Evolutionary conservation across 108 stramenopile species (phyloP).

Genomic region (Mediolabrus comicus): DNA sequence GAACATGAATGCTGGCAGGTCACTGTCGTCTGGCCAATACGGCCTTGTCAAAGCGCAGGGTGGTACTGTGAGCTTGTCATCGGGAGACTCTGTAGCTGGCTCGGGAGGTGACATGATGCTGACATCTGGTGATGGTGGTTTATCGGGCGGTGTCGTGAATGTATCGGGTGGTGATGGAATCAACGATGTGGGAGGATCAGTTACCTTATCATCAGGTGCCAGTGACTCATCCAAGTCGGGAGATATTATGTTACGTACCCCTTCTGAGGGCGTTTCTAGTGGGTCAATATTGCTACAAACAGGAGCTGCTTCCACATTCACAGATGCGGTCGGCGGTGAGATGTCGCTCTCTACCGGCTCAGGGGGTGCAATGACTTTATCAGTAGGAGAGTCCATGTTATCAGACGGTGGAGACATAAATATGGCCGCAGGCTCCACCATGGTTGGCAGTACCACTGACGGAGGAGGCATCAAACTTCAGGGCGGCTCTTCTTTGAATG

Average conservation of each 20-base stretch:
- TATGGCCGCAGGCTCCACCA: conserved; percentile 1
- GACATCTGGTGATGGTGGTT: not conserved
- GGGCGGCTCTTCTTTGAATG: conserved; percentile 15
- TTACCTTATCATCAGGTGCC: not conserved
- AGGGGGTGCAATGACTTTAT: not conserved
- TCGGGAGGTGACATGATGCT: conserved; percentile 6
- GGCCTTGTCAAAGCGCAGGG: not conserved
- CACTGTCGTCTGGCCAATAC: not conserved
- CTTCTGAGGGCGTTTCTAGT: not conserved
- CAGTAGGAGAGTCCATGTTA: not conserved
- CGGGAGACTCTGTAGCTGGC: not conserved
- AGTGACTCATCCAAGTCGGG: not conserved
- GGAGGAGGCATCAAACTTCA: conserved; percentile 5
- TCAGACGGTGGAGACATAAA: not conserved
- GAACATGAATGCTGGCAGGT: conserved; percentile 9
- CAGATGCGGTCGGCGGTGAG: not conserved
- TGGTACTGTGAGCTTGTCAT: not conserved
- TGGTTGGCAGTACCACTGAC: not conserved
- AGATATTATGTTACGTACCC: not conserved
- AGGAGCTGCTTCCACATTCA: not conserved
- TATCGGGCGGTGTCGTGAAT: not conserved
- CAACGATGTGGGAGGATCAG: conserved; percentile 4
- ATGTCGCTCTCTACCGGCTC: not conserved
- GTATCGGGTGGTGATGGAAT: not conserved
- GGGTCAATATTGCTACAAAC: not conserved